Conservation (phyloP, 306 rosid species). For the Arachis stenosperma region DNA sequence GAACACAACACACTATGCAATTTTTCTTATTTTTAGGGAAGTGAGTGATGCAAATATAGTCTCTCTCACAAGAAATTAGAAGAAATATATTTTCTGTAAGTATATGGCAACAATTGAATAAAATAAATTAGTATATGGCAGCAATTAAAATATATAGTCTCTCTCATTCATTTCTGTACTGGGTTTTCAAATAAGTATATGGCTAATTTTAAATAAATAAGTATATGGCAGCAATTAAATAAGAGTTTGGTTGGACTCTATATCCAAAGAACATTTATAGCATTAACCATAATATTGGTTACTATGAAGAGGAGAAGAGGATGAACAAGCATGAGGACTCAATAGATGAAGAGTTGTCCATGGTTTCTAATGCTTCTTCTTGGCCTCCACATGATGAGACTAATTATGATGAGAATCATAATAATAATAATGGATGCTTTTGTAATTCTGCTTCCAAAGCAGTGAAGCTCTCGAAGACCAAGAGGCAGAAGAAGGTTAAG, state of each 20-base stretch:
- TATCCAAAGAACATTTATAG: conserved; percentile 69
- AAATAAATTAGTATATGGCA: no score
- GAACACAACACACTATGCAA: no score
- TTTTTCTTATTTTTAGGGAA: no score
- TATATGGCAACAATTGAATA: no score
- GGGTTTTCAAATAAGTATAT: no score
- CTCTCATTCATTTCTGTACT: no score
- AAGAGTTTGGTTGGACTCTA: conserved; percentile 94
- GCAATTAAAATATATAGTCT: no score
- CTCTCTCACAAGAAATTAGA: no score
- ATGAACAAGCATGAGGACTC: conserved; percentile 44
- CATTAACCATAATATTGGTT: conserved; percentile 52
- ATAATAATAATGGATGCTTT: conserved; percentile 45
- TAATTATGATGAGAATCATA: conserved; percentile 42
- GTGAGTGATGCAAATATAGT: not conserved
- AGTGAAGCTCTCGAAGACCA: conserved; percentile 40
- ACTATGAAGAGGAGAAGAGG: conserved; percentile 38
- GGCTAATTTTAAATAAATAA: no score
- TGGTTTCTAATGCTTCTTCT: conserved; percentile 99
- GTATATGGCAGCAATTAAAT: no score
- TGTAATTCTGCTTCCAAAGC: conserved; percentile 46
- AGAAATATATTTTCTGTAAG: no score
- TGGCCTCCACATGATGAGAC: conserved; percentile 79
- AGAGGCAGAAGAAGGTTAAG: conserved; percentile 54
- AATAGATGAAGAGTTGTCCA: conserved; percentile 79